These are phyloP conservation scores for Warburgia ugandensis DNA, from an alignment of 164 flowering plant genomes.

Conservation along the genomic window DNA sequence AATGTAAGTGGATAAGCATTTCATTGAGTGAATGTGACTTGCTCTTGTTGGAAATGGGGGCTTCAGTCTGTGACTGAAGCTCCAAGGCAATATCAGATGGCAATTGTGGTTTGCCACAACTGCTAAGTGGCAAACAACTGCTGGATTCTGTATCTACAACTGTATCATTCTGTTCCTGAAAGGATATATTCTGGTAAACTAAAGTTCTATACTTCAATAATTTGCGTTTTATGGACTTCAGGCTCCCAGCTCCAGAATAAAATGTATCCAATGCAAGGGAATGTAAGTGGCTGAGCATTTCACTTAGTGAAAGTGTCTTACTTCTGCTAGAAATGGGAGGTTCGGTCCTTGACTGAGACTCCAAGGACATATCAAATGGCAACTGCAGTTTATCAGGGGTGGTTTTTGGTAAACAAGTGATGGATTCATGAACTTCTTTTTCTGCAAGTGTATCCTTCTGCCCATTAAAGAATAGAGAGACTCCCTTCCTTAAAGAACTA, in stretches of 20 bases:
- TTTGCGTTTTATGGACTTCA: not conserved
- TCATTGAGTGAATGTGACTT: constrained; percentile 6
- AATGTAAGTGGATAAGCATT: constrained; percentile 9
- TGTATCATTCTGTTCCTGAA: not conserved
- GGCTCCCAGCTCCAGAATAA: not conserved
- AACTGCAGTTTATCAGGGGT: not conserved
- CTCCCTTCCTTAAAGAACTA: not conserved
- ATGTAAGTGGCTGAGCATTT: not conserved
- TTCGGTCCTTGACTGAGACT: not conserved
- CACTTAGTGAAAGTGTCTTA: not conserved
- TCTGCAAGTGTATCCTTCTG: not conserved
- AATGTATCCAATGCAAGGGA: not conserved
- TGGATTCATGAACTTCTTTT: not conserved
- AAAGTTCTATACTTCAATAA: constrained; percentile 1
- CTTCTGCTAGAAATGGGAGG: too few species aligned
- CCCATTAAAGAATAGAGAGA: not conserved
- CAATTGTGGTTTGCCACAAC: not conserved
- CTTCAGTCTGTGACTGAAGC: not conserved
- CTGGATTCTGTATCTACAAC: not conserved
- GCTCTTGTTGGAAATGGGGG: not conserved
- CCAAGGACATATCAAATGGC: not conserved
- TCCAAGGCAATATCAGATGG: not conserved
- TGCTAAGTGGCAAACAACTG: not conserved
- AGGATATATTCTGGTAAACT: not conserved
- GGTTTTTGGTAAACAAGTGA: not conserved